Percentiles rank a stretch among this genome's conserved stretches.
Evolutionary conservation across 805 yeast genomes (phyloP).

Genomic region (Wickerhamomyces chaumierensis): DNA sequence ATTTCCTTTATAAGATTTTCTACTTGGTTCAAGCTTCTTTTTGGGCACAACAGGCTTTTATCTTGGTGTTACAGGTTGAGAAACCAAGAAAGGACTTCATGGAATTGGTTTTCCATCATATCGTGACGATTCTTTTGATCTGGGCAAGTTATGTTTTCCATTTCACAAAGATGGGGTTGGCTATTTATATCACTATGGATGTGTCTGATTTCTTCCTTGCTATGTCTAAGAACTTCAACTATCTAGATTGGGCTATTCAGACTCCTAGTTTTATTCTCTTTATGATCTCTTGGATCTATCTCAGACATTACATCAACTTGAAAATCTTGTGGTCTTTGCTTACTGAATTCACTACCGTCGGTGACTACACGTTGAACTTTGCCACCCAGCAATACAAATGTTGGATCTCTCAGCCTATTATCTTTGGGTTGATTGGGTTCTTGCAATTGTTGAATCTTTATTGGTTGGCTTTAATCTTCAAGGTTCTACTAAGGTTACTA

Average conservation of each 20-base stretch:
- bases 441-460: slow-evolving; percentile 78
- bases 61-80: slow-evolving; percentile 74
- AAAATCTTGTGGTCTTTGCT: slow-evolving; percentile 73
- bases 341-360: slow-evolving; percentile 81
- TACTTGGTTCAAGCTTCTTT: slow-evolving; percentile 91
- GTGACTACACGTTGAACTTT: slow-evolving; percentile 72
- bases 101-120: slow-evolving; percentile 88
- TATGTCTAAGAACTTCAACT: slow-evolving; percentile 75
- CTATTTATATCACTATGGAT: slow-evolving; percentile 91
- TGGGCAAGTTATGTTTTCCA: slow-evolving; percentile 86
- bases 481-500: slow-evolving; percentile 62
- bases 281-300: slow-evolving; percentile 67
- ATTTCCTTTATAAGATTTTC: slow-evolving; percentile 60
- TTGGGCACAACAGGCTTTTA: slow-evolving; percentile 93
- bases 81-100: slow-evolving; percentile 90
- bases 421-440: slow-evolving; percentile 64
- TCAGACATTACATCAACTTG: slow-evolving; percentile 79
- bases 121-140: slow-evolving; percentile 80
- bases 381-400: slow-evolving; percentile 92
- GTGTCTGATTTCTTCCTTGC: slow-evolving; percentile 85
- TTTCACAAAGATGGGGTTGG: slow-evolving; percentile 92
- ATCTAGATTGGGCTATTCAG: slow-evolving; percentile 56
- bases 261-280: slow-evolving; percentile 63
- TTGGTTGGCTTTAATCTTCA: slow-evolving; percentile 76
- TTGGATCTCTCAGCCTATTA: slow-evolving; percentile 88